Evolutionary conservation across 192 early-diverging fungal genomes (phyloP), one percentile per base, ranked within the genome.

Genomic region (Backusella morwellensis): DNA sequence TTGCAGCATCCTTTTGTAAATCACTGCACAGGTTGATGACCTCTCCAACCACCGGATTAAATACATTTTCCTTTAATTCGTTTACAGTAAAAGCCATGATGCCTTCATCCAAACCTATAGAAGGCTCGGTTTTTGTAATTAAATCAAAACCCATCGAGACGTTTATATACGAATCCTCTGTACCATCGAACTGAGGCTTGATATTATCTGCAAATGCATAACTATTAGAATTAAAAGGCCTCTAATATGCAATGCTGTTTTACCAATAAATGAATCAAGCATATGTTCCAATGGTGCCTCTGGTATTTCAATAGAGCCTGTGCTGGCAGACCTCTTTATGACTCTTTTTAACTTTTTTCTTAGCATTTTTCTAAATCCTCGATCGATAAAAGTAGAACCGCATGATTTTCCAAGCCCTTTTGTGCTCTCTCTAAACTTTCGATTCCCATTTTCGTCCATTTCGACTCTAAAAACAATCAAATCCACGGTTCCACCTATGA

Each of bases 301-400:
- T 54, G 81, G 81, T 14, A 82, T 74, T 6, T 56, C 44, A 14
- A 34, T 47, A 15, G 40, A 0, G 3, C 44, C 44, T 7, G 41
- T 72, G 1, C 15, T 21, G 14, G 17, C 41, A 6, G 14, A n/a
- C 23, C 68, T 26, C 6, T 71, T 75, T 15, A 71, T 71, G 0
- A 75, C 74, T 14, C 52, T 44, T 50, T 79, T 79, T 4, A 83
- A 29, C 34, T 83, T 83, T 7, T 54, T 75, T 47, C 82, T 80
- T 47, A 88, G 59, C 1, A 83, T 63, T 14, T 81, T 82, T 38
- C 82, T 79, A 83, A 88, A 86, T 4, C 78, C 75, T 42, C 82
- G 82, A 54, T 88, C 87, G 54, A 88, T 80, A 41, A 88, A 88
- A n/a, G 86, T 82, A 0, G 87, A 88, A 36, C 87, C 87, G 73